These are phyloP conservation scores for Nakazawaea laoshanensis DNA, from an alignment of 805 yeast species.

Conservation along the genomic window DNA sequence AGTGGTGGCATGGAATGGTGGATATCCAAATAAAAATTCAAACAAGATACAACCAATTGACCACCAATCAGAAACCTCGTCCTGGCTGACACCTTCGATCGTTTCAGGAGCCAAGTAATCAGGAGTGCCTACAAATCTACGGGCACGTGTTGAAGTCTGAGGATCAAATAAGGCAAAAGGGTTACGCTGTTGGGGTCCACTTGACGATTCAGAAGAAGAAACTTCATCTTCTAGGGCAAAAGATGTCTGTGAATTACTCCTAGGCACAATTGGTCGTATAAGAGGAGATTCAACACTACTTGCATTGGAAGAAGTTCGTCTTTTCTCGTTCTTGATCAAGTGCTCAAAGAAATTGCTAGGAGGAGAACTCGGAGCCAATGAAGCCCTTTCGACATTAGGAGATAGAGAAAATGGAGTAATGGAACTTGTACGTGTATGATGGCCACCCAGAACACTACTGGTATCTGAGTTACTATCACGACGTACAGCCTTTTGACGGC, in stretches of 20 bases:
- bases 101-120: constrained; percentile 98
- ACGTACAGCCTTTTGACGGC: constrained; percentile 55
- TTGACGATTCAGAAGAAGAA: constrained; percentile 22
- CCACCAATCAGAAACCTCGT: constrained; percentile 96
- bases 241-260: constrained; percentile 49
- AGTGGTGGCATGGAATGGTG: constrained; percentile 83
- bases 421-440: constrained; percentile 26
- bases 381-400: constrained; percentile 25
- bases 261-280: constrained; percentile 35
- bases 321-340: constrained; percentile 14
- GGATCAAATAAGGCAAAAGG: constrained; percentile 70
- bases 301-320: constrained; percentile 23
- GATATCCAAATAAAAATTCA: constrained; percentile 86
- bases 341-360: constrained; percentile 20
- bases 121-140: constrained; percentile 91
- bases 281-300: constrained; percentile 40
- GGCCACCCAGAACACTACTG: constrained; percentile 1
- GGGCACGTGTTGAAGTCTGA: constrained; percentile 40
- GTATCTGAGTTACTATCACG: constrained; percentile 31
- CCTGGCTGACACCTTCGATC: constrained; percentile 75
- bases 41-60: constrained; percentile 92
- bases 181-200: constrained; percentile 20
- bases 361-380: constrained; percentile 12
- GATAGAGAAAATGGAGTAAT: constrained; percentile 37
- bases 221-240: constrained; percentile 43